Evolutionary conservation across 176 grass and related monocot species (phyloP), one percentile per base, ranked within the genome.

Genomic region (Juncus effusus): DNA sequence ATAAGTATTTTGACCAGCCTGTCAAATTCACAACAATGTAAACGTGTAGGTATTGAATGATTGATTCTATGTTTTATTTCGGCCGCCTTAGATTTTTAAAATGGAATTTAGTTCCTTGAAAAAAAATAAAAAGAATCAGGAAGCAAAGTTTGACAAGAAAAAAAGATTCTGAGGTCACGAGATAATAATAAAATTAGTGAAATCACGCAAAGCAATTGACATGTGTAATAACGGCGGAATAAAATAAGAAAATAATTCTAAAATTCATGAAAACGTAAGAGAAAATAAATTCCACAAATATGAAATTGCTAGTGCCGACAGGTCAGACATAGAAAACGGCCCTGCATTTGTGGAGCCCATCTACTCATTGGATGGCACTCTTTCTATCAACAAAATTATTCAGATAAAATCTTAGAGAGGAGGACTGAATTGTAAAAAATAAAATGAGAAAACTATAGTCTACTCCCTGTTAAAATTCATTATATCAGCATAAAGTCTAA

Each of bases 301-400:
- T 70, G 69, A 72, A 58, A 40, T 36, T 36, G 13, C 8, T 7
- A 36, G 58, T 47, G 44, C 44, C 44, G 44, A 59, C 54, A 72
- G 54, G 4, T 59, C 42, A 59, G 40, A 45, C 7, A 72, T 15
- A 36, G 69, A 72, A 59, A 72, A 59, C 52, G 54, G 69, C 44
- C 7, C 40, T 60, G 69, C 3, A 19, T 13, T 41, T 35, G 69
- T 72, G 15, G 69, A 53, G 42, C 53, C 54, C 54, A 59, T 5
- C 55, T 72, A 72, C 69, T 72, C 69, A 72, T 72, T 72, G 68
- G 68, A 72, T 19, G 54, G 68, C 15, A 72, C 42, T 59, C 38
- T 72, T 60, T 72, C 38, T 60, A 41, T 72, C 52, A 60, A 38
- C 35, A 60, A 16, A 72, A 72, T 6, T 60, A 60, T 56, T 72